phyloP scores from a whole-genome alignment of 1,139 yeast species.

The Ogataea hybrid region DNA sequence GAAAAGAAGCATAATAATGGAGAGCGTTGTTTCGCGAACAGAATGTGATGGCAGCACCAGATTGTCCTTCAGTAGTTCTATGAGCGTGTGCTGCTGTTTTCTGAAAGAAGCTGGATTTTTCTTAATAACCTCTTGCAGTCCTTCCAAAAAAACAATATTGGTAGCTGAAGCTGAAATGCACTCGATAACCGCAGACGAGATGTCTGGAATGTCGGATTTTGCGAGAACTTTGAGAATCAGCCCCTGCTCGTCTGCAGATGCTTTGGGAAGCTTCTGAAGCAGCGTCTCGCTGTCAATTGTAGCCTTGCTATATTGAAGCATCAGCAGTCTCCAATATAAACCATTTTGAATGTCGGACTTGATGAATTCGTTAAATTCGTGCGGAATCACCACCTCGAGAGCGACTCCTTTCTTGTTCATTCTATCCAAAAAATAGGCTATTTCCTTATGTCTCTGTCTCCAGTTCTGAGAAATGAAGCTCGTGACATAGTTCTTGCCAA shows the following conservation, averaged over 20 bases:
- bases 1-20: slow-evolving; percentile 23
- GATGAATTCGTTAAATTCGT: slow-evolving; percentile 29
- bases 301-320: slow-evolving; percentile 31
- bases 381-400: slow-evolving; percentile 27
- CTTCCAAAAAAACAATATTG: slow-evolving; percentile 11
- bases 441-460: slow-evolving; percentile 34
- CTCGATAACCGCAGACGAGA: not conserved
- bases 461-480: slow-evolving; percentile 45
- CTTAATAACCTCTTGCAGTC: slow-evolving; percentile 13
- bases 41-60: slow-evolving; percentile 26
- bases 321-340: slow-evolving; percentile 41
- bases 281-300: slow-evolving; percentile 18
- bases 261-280: slow-evolving; percentile 1
- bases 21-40: slow-evolving; percentile 26
- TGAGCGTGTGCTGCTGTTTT: slow-evolving; percentile 17
- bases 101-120: slow-evolving; percentile 18
- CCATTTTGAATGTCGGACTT: slow-evolving; percentile 27
- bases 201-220: slow-evolving; percentile 20
- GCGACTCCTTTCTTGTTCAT: slow-evolving; percentile 30
- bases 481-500: slow-evolving; percentile 48
- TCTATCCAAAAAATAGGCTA: slow-evolving; percentile 46
- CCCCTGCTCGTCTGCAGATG: slow-evolving; percentile 29
- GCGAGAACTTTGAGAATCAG: slow-evolving; percentile 26
- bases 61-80: slow-evolving; percentile 19
- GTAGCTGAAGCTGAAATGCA: slow-evolving; percentile 6